Conservation (phyloP, 1,139 yeast genomes). For the Suhomyces taliae region DNA sequence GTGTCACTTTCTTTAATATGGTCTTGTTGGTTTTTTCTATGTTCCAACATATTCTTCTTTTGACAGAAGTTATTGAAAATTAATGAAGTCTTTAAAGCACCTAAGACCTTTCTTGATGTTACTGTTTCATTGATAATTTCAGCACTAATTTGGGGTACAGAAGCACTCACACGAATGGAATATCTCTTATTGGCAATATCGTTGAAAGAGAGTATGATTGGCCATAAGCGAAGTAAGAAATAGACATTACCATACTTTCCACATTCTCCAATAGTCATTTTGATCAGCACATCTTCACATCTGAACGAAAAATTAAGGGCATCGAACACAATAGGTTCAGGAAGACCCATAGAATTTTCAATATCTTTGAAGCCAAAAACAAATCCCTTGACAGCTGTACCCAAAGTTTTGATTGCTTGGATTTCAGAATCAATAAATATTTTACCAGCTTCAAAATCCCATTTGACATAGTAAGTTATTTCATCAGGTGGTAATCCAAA, state of each 20-base stretch:
- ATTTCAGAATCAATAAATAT: conserved; percentile 56
- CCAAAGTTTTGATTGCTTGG: conserved; percentile 46
- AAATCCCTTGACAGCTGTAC: conserved; percentile 46
- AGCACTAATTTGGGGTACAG: conserved; percentile 47
- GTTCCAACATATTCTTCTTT: conserved; percentile 48
- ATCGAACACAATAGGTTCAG: conserved; percentile 62
- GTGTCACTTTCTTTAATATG: conserved; percentile 75
- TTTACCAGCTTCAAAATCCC: conserved; percentile 77
- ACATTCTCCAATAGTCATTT: conserved; percentile 16
- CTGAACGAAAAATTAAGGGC: conserved; percentile 59
- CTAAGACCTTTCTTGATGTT: conserved; percentile 22
- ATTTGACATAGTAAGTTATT: conserved; percentile 83
- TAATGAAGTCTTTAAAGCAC: conserved; percentile 53
- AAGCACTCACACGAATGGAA: conserved; percentile 53
- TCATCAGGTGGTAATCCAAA: conserved; percentile 90
- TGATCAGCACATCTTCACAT: conserved; percentile 37
- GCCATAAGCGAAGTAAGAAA: conserved; percentile 28
- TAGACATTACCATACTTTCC: conserved; percentile 16
- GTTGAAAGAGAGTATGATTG: conserved; percentile 51
- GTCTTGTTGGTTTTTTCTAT: conserved; percentile 55
- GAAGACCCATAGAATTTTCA: conserved; percentile 69
- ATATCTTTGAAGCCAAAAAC: conserved; percentile 66
- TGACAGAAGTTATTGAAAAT: conserved; percentile 60
- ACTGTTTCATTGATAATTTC: conserved; percentile 25
- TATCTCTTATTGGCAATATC: conserved; percentile 73